These are phyloP conservation scores for Paradendryphiella salina DNA, from an alignment of 2,329 filamentous ascomycete genomes.

Conservation along the genomic window DNA sequence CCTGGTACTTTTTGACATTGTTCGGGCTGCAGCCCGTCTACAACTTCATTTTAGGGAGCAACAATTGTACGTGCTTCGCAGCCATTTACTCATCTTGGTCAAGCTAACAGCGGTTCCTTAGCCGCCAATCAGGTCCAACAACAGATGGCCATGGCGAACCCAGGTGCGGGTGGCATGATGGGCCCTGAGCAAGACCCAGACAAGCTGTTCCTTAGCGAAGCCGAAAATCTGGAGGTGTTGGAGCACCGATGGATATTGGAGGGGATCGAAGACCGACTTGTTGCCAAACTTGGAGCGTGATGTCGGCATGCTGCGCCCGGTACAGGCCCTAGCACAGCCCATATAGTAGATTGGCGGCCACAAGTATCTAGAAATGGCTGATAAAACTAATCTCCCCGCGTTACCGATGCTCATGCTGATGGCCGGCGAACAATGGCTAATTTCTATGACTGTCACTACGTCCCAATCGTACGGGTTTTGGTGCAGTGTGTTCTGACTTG, in stretches of 20 bases:
- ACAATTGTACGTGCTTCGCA: constrained; percentile 72
- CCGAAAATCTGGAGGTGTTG: constrained; percentile 92
- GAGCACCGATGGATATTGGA: constrained; percentile 92
- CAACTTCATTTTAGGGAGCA: constrained; percentile 92
- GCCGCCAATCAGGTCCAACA: constrained; percentile 90
- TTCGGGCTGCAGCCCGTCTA: constrained; percentile 97
- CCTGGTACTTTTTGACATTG: constrained; percentile 97
- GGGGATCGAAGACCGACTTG: constrained; percentile 80
- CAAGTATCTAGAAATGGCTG: constrained; percentile 11
- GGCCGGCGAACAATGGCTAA: constrained; percentile 30
- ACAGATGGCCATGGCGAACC: constrained; percentile 76
- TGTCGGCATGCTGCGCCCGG: constrained; percentile 9
- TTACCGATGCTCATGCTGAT: constrained; percentile 24
- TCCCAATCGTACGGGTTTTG: constrained; percentile 29
- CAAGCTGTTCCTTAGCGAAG: constrained; percentile 90
- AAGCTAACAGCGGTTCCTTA: constrained; percentile 50
- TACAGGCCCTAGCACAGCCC: constrained; percentile 13
- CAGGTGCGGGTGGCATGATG: constrained; percentile 78
- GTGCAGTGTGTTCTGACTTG: constrained; percentile 30
- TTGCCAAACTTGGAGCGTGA: constrained; percentile 53
- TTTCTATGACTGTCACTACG: constrained; percentile 31
- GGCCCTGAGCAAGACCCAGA: constrained; percentile 91
- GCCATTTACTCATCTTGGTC: neutral
- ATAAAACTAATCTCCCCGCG: constrained; percentile 31
- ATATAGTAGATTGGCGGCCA: constrained; percentile 10